Evolutionary conservation across 306 rosid genomes (phyloP).

Genomic region (Lagenaria siceraria): DNA sequence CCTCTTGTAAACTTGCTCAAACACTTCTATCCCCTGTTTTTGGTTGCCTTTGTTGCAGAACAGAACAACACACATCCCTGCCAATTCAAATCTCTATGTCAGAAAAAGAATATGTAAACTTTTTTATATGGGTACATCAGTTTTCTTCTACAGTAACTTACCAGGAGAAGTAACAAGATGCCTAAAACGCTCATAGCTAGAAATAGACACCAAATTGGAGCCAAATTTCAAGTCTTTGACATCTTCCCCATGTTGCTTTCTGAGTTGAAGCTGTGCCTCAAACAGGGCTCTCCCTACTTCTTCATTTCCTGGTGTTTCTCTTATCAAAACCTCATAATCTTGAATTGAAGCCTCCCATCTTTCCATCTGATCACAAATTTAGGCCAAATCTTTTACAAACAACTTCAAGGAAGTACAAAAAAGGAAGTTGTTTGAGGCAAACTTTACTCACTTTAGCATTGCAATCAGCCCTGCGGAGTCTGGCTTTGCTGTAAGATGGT

Average conservation of each 20-base stretch:
- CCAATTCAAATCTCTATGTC: not conserved
- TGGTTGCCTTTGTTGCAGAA: slow-evolving; percentile 60
- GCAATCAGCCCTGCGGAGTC: slow-evolving; percentile 78
- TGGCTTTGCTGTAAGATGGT: slow-evolving; percentile 86
- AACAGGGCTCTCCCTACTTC: slow-evolving; percentile 82
- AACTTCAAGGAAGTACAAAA: not conserved
- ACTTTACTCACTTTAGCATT: slow-evolving; percentile 52
- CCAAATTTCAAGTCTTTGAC: slow-evolving; percentile 63
- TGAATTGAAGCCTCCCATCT: slow-evolving; percentile 83
- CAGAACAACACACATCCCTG: slow-evolving; percentile 89
- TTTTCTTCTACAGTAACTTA: not conserved
- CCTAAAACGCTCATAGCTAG: slow-evolving; percentile 70
- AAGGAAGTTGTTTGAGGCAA: not conserved
- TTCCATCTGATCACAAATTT: slow-evolving; percentile 41
- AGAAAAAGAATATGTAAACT: too few relatives aligned
- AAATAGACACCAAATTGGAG: slow-evolving; percentile 53
- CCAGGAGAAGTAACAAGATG: slow-evolving; percentile 84
- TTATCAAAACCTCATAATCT: slow-evolving; percentile 68
- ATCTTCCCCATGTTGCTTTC: slow-evolving; percentile 59
- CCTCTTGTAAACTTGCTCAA: slow-evolving; percentile 72
- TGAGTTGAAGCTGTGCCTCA: slow-evolving; percentile 64
- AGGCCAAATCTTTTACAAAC: not conserved
- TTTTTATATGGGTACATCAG: not conserved
- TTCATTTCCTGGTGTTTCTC: slow-evolving; percentile 83
- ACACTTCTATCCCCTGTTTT: slow-evolving; percentile 39